These are phyloP conservation scores for Lentinula guzmanii DNA, from an alignment of 768 basidiomycete species.

Conservation along the genomic window DNA sequence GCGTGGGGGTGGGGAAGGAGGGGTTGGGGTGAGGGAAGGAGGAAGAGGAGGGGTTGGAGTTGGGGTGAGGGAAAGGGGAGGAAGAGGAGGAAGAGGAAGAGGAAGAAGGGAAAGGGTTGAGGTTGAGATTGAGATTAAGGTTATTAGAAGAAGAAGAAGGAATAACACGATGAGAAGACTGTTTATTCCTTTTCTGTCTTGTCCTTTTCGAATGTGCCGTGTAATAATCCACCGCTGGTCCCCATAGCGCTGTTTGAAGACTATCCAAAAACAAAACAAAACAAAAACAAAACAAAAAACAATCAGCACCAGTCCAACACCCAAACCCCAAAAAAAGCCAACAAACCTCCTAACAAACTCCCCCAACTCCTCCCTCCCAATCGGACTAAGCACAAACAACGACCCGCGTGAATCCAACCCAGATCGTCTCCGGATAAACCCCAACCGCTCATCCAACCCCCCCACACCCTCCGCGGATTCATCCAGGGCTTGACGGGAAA, in stretches of 20 bases:
- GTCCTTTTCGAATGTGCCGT: constrained; percentile 89
- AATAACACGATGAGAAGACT: neutral
- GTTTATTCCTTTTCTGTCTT: constrained; percentile 77
- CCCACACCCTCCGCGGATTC: constrained; percentile 16
- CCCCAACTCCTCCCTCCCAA: constrained; percentile 74
- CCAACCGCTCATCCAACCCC: constrained; percentile 64
- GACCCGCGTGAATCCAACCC: constrained; percentile 89
- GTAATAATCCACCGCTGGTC: constrained; percentile 91
- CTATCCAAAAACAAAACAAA: constrained; percentile 26
- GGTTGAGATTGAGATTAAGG: neutral
- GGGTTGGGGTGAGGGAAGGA: constrained; percentile 32
- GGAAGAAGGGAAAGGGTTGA: no score
- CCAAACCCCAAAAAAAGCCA: no score
- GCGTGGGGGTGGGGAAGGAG: constrained; percentile 34
- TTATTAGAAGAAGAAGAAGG: neutral
- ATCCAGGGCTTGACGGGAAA: constrained; percentile 87
- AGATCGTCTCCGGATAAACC: constrained; percentile 82
- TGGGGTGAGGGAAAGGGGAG: neutral
- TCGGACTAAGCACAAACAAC: constrained; percentile 91
- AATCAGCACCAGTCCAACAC: no score
- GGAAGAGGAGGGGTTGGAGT: constrained; percentile 26
- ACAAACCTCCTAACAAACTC: constrained; percentile 83
- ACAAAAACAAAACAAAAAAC: neutral
- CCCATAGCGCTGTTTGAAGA: constrained; percentile 84
- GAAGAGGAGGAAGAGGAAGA: neutral